Conservation (phyloP, 2,329 filamentous ascomycete species). For the Pseudogymnoascus sp. region DNA sequence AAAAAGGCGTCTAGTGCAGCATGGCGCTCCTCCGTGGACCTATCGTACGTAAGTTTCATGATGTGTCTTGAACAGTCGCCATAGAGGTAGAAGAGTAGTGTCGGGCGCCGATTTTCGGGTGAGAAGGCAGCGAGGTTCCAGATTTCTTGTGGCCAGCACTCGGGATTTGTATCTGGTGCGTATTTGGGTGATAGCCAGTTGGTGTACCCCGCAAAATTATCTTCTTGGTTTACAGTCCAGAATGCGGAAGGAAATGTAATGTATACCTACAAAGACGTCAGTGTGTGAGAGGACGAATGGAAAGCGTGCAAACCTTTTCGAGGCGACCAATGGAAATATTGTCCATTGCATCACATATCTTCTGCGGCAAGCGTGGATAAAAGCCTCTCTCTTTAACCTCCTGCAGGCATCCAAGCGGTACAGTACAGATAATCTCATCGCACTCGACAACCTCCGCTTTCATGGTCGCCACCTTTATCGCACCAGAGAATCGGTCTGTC, state of each 20-base stretch:
- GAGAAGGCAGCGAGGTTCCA: constrained; percentile 53
- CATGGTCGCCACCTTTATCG: constrained; percentile 17
- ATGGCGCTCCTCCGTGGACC: constrained; percentile 22
- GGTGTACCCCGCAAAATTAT: constrained; percentile 40
- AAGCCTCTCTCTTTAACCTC: constrained; percentile 34
- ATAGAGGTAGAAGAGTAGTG: constrained; percentile 59
- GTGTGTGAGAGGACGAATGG: not conserved
- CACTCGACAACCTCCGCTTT: constrained; percentile 20
- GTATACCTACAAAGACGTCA: constrained; percentile 23
- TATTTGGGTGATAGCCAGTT: constrained; percentile 56
- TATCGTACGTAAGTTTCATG: constrained; percentile 15
- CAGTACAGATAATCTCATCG: constrained; percentile 42
- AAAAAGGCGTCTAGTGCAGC: constrained; percentile 41
- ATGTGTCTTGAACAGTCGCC: constrained; percentile 37
- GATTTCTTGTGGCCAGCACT: constrained; percentile 53
- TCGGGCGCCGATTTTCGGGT: constrained; percentile 48
- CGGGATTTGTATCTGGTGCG: constrained; percentile 40
- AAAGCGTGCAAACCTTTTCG: constrained; percentile 39
- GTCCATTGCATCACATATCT: constrained; percentile 39
- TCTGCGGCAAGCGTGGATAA: constrained; percentile 35
- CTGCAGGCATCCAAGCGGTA: constrained; percentile 45
- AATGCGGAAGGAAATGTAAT: constrained; percentile 56
- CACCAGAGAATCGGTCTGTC: not conserved
- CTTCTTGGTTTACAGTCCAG: constrained; percentile 37
- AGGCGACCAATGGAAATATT: constrained; percentile 41